Conservation (phyloP, 208 protist species). For the Strigomonas galati region DNA sequence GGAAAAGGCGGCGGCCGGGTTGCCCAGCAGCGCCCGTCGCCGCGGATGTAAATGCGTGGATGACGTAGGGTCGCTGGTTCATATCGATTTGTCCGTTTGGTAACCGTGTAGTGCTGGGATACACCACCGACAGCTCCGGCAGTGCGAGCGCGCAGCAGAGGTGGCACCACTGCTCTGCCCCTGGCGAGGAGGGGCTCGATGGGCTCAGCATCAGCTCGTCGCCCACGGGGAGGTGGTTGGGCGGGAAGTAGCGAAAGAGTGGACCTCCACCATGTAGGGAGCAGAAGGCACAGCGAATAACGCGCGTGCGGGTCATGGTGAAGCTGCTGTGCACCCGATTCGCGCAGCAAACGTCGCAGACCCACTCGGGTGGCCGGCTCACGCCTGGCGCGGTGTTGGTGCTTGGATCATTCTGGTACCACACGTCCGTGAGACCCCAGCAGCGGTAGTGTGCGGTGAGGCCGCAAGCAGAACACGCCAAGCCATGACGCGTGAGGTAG, state of each 20-base stretch:
- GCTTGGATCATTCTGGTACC: background rate
- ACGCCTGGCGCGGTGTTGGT: too few relatives aligned
- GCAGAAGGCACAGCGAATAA: conserved; percentile 47
- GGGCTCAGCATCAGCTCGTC: background rate
- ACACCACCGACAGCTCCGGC: conserved; percentile 39
- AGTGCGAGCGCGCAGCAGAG: conserved; percentile 58
- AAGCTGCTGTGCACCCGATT: conserved; percentile 12
- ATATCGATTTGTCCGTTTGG: conserved; percentile 34
- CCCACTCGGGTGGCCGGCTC: conserved; percentile 30
- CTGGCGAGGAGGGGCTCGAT: conserved; percentile 7
- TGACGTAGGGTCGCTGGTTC: conserved; percentile 34
- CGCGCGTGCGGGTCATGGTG: conserved; percentile 23
- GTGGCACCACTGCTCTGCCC: conserved; percentile 35
- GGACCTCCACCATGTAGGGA: conserved; percentile 45
- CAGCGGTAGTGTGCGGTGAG: conserved; percentile 53
- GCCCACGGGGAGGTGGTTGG: background rate
- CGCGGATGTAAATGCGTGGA: background rate
- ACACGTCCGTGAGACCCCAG: conserved; percentile 41
- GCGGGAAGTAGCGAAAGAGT: conserved; percentile 42
- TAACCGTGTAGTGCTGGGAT: conserved; percentile 19
- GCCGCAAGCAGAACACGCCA: conserved; percentile 50
- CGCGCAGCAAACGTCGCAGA: conserved; percentile 46
- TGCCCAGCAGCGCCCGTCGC: conserved; percentile 16
- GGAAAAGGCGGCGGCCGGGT: background rate
- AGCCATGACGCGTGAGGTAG: conserved; percentile 20